Conservation (phyloP, 306 rosid genomes). For the Trichosanthes cucumerina region DNA sequence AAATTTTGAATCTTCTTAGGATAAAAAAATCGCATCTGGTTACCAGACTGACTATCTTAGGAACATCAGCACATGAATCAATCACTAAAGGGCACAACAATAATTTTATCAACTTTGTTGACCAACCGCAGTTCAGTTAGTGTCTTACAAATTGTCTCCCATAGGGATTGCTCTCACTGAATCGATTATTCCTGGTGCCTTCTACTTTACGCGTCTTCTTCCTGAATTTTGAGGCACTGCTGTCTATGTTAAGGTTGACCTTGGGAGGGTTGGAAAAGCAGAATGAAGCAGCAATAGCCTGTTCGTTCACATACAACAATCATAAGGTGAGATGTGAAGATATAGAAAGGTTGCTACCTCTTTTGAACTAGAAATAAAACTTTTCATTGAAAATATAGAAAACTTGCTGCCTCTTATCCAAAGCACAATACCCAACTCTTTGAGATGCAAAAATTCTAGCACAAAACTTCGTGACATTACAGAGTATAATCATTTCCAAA, state of each 20-base stretch:
- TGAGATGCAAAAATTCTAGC: background rate
- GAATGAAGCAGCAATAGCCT: constrained; percentile 82
- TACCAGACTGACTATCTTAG: background rate
- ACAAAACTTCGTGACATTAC: background rate
- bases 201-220: constrained; percentile 43
- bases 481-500: background rate
- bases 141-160: constrained; percentile 41
- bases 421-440: background rate
- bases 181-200: constrained; percentile 48
- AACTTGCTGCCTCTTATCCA: background rate
- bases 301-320: constrained; percentile 18
- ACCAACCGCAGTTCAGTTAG: constrained; percentile 6
- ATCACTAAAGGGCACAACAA: background rate
- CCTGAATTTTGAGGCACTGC: constrained; percentile 68
- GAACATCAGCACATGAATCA: background rate
- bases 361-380: background rate
- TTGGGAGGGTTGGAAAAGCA: constrained; percentile 85
- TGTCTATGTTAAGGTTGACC: constrained; percentile 66
- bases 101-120: background rate
- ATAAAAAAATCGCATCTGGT: background rate
- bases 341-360: background rate
- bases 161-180: constrained; percentile 57
- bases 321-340: background rate
- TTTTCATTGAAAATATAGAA: background rate
- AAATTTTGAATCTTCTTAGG: background rate